Conservation (phyloP, 495 filamentous ascomycete species). For the Aspergillus cristatus region DNA sequence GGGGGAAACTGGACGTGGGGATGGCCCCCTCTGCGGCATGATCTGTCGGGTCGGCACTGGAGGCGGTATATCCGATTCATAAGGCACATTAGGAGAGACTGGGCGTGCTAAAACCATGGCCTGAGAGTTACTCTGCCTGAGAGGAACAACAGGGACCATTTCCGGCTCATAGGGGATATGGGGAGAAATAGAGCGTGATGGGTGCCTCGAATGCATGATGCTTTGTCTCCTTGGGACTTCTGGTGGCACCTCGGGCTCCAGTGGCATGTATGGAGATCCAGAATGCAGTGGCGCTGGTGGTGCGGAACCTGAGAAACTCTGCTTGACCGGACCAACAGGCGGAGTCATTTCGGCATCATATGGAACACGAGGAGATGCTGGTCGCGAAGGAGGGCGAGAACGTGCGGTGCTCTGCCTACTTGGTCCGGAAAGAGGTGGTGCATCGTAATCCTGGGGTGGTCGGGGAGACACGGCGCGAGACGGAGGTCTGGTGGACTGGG, state of each 20-base stretch:
- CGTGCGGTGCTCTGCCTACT: not conserved
- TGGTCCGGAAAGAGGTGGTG: not conserved
- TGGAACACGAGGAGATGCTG: slow-evolving; percentile 4
- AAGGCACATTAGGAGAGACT: slow-evolving; percentile 7
- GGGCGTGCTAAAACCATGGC: slow-evolving; percentile 8
- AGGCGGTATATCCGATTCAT: slow-evolving; percentile 2
- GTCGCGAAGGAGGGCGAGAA: slow-evolving; percentile 5
- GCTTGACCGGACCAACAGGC: not conserved
- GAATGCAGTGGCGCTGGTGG: slow-evolving; percentile 6
- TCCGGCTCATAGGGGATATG: not conserved
- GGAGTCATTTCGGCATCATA: not conserved
- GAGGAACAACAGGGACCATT: not conserved
- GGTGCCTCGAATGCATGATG: not conserved
- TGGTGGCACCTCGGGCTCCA: slow-evolving; percentile 1
- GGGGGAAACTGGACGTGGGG: slow-evolving; percentile 8
- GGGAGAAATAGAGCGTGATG: slow-evolving; percentile 7
- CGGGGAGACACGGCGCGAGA: slow-evolving; percentile 21
- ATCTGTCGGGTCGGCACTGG: not conserved
- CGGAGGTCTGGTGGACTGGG: slow-evolving; percentile 19
- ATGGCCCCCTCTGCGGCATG: not conserved
- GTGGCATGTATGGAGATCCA: not conserved
- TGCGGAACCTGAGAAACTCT: slow-evolving; percentile 2
- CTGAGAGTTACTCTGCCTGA: slow-evolving; percentile 1
- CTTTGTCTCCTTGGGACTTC: not conserved
- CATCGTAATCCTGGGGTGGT: slow-evolving; percentile 5